Evolutionary conservation across 2,329 filamentous ascomycete species (phyloP).

Genomic region (Leptographium lundbergii): DNA sequence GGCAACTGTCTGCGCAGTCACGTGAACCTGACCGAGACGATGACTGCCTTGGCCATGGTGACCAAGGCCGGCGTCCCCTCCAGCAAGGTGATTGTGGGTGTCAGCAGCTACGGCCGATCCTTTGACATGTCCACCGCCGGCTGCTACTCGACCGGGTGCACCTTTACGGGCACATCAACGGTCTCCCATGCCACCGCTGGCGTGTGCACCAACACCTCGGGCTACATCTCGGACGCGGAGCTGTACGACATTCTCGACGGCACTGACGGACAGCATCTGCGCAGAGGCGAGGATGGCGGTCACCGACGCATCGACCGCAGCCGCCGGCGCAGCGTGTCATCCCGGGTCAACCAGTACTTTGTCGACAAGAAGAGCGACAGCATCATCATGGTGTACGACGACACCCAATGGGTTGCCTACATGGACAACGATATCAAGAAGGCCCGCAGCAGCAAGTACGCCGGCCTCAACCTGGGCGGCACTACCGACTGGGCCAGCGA

Average conservation of each 20-base stretch:
- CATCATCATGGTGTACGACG: constrained; percentile 9
- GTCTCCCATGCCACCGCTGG: constrained; percentile 18
- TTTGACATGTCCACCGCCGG: constrained; percentile 19
- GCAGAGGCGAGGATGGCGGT: neutral
- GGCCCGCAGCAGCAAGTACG: constrained; percentile 7
- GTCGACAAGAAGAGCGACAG: constrained; percentile 7
- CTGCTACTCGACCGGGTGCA: constrained; percentile 20
- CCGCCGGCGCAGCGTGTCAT: too few species aligned
- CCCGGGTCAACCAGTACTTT: neutral
- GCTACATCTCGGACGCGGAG: constrained; percentile 27
- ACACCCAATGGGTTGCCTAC: constrained; percentile 11
- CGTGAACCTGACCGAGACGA: constrained; percentile 25
- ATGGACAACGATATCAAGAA: constrained; percentile 11
- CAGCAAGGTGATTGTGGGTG: constrained; percentile 20
- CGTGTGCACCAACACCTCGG: constrained; percentile 22
- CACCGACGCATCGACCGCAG: too few species aligned
- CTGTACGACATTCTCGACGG: constrained; percentile 13
- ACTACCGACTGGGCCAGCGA: constrained; percentile 16
- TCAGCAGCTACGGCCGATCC: constrained; percentile 20
- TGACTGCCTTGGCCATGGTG: constrained; percentile 21
- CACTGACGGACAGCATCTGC: neutral
- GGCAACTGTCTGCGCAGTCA: constrained; percentile 21
- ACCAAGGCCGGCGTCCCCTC: constrained; percentile 21
- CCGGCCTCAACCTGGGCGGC: constrained; percentile 9
- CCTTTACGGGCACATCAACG: constrained; percentile 16